Evolutionary conservation across 2,329 filamentous ascomycete genomes (phyloP).

Genomic region (Phialophora macrospora): DNA sequence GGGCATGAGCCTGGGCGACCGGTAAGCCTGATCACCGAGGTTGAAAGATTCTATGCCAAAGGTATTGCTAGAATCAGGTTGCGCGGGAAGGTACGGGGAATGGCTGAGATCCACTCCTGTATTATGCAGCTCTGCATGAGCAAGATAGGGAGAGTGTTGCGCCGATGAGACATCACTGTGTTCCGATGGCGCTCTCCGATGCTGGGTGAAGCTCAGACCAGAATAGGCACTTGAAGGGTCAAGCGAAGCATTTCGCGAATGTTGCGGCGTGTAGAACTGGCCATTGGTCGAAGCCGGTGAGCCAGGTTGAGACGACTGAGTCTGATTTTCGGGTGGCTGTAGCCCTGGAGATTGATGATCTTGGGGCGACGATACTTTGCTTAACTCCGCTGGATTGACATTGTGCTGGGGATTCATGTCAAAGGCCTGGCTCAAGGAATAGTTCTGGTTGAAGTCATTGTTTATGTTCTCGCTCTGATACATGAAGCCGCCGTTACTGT

Average conservation of each 20-base stretch:
- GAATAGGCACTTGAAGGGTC: constrained; percentile 64
- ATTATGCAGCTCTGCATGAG: constrained; percentile 79
- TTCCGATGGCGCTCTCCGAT: constrained; percentile 85
- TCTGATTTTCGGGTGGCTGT: constrained; percentile 59
- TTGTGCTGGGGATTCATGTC: constrained; percentile 44
- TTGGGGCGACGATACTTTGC: constrained; percentile 54
- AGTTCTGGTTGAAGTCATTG: constrained; percentile 42
- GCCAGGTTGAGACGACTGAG: constrained; percentile 54
- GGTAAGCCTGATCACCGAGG: constrained; percentile 70
- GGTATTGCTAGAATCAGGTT: constrained; percentile 76
- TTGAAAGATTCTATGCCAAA: constrained; percentile 79
- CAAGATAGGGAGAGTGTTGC: constrained; percentile 80
- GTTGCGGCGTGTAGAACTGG: constrained; percentile 58
- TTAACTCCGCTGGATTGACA: constrained; percentile 55
- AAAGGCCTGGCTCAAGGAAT: constrained; percentile 40
- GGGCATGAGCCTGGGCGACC: constrained; percentile 68
- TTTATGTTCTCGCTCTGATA: constrained; percentile 46
- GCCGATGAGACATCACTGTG: constrained; percentile 88
- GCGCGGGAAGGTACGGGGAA: constrained; percentile 77
- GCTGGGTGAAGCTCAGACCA: constrained; percentile 72
- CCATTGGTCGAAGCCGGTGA: constrained; percentile 61
- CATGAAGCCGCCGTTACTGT: constrained; percentile 40
- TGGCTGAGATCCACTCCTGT: constrained; percentile 65
- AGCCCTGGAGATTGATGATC: constrained; percentile 63
- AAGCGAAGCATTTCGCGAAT: constrained; percentile 65